These are phyloP conservation scores for Asterella californica DNA, from an alignment of 225 moss, liverwort and hornwort genomes.

Conservation along the genomic window DNA sequence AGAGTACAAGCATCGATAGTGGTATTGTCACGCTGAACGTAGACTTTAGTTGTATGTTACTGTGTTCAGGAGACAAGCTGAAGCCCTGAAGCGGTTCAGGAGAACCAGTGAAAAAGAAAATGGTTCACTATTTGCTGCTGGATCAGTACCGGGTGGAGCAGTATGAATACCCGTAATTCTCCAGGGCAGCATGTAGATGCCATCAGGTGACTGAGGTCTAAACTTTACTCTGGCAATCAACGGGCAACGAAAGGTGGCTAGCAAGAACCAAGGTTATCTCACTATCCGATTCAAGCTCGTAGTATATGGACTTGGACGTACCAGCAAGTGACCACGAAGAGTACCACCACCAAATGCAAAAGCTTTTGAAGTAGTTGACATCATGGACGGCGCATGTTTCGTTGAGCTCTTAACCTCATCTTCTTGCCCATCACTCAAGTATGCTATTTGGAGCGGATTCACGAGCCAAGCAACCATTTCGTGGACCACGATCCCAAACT, in stretches of 20 bases:
- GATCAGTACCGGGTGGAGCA: no score
- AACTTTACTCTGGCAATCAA: neutral
- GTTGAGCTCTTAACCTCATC: constrained; percentile 15
- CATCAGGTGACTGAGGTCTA: no score
- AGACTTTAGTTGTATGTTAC: neutral
- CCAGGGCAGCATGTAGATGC: neutral
- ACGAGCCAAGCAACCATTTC: constrained; percentile 77
- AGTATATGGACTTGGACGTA: constrained; percentile 21
- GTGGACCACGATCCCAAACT: constrained; percentile 70
- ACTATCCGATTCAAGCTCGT: neutral
- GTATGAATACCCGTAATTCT: neutral
- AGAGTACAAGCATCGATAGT: neutral
- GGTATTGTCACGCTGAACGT: no score
- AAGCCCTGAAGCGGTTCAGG: neutral
- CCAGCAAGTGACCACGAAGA: constrained; percentile 78
- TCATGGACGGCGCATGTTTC: constrained; percentile 6
- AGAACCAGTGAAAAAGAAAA: neutral
- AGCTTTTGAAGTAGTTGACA: constrained; percentile 18
- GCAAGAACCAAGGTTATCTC: neutral
- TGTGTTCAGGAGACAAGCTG: neutral
- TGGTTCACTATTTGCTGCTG: neutral
- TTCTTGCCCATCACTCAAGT: constrained; percentile 56
- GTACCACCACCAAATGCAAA: constrained; percentile 80
- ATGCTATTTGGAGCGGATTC: constrained; percentile 76
- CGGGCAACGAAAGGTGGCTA: neutral